Percentiles rank a stretch among this genome's conserved stretches.
phyloP scores from a whole-genome alignment of 2,329 filamentous ascomycete genomes.

The Colletotrichum tropicicola region DNA sequence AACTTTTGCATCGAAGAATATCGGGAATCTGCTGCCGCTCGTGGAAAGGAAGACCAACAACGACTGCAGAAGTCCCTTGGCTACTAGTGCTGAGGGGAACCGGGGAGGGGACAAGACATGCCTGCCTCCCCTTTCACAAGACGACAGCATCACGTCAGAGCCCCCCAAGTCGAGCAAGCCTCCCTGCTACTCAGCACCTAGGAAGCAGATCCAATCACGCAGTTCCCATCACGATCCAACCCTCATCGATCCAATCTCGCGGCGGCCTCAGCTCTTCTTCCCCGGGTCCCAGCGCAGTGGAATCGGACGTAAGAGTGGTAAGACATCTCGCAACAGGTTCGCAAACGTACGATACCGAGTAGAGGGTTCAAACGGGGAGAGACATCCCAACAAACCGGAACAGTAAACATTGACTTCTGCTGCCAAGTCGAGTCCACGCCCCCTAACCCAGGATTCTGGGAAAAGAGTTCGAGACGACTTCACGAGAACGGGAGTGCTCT shows the following conservation, averaged over 20 bases:
- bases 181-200: neutral
- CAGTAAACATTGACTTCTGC: too few relatives aligned
- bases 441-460: too few relatives aligned
- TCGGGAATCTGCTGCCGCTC: too few relatives aligned
- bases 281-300: neutral
- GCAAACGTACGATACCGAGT: constrained; percentile 13
- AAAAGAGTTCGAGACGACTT: neutral
- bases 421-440: too few relatives aligned
- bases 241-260: neutral
- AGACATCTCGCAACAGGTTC: neutral
- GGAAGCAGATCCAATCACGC: neutral
- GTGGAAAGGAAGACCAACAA: too few relatives aligned
- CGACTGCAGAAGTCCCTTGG: neutral
- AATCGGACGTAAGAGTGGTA: constrained; percentile 11
- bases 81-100: neutral
- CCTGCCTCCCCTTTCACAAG: too few relatives aligned
- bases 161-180: neutral
- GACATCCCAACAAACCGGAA: constrained; percentile 8
- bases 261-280: neutral
- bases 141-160: neutral
- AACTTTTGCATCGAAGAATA: too few relatives aligned
- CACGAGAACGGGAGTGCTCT: neutral
- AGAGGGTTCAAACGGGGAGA: constrained; percentile 12
- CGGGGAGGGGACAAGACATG: too few relatives aligned
- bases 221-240: neutral